Evolutionary conservation across 2,329 filamentous ascomycete species (phyloP), one percentile per base, ranked within the genome.

Genomic region (Xylaria multiplex): DNA sequence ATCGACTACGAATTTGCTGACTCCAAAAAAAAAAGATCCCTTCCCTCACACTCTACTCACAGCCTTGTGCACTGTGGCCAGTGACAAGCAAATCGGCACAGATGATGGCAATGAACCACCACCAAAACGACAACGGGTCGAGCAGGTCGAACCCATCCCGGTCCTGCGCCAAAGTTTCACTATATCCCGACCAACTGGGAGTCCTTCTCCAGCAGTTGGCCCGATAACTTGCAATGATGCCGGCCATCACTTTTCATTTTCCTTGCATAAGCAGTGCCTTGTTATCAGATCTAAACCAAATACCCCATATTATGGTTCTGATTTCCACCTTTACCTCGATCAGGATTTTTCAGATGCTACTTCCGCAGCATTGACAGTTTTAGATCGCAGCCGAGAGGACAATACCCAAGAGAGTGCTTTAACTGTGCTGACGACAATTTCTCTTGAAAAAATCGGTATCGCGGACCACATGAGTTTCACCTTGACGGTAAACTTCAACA

Each of bases 401-500:
- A 61, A 63, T 2, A 55, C 52, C 13, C 59, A 72, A 9, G 69
- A 73, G 30, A 72, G 64, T 50, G 69, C 68, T 6, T 68, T 84
- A 27, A 64, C 59, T 0, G 82, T 80, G 79, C 72, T 72, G 8
- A 69, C 66, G 5, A 70, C 79, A 4, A 60, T 82, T 22, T 59
- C 61, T 4, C 62, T 83, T 14, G 69, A 78, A 8, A 71, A 72
- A 57, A 69, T 66, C 6, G 70, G 70, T 6, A 70, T 66, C 1
- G 64, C 67, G 53, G 72, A 78, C 2, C 68, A 66, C 3, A 37
- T 83, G 27, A 71, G 68, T 13, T 69, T 84, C 42, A 69, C 66
- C 2, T 71, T 82, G 32, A 69, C 76, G 24, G 71, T 84, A 16
- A 77, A 79, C 37, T 85, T 83, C 82, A 83, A 83, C 64, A 73